A percentile compares a stretch with the other conserved stretches of the same genome.
Conservation (phyloP, 1,284 basidiomycete species). For the Irpex lacteus region DNA sequence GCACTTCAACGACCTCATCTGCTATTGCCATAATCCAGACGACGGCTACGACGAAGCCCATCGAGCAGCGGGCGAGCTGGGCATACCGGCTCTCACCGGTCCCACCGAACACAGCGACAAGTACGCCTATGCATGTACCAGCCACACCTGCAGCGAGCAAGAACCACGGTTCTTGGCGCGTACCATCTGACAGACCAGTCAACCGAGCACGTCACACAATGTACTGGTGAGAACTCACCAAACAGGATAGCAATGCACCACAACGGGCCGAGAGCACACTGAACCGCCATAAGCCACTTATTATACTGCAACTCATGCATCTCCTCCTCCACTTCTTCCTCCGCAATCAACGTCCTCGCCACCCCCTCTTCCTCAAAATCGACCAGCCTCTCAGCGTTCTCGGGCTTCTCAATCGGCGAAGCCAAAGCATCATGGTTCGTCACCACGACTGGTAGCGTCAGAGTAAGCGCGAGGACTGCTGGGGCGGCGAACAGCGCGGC, state of each 20-base stretch:
- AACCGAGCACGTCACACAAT: background rate
- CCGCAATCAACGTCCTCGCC: slow-evolving; percentile 59
- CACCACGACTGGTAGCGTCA: slow-evolving; percentile 90
- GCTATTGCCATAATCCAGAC: slow-evolving; percentile 97
- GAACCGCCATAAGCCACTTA: slow-evolving; percentile 79
- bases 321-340: slow-evolving; percentile 63
- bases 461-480: slow-evolving; percentile 80
- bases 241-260: slow-evolving; percentile 77
- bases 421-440: slow-evolving; percentile 46
- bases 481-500: slow-evolving; percentile 84
- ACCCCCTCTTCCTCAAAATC: slow-evolving; percentile 73
- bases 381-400: slow-evolving; percentile 37
- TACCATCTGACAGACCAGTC: slow-evolving; percentile 45
- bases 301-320: slow-evolving; percentile 68
- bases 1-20: slow-evolving; percentile 87
- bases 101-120: slow-evolving; percentile 63
- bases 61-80: slow-evolving; percentile 75
- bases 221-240: slow-evolving; percentile 43
- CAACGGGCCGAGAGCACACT: slow-evolving; percentile 77
- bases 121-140: slow-evolving; percentile 51
- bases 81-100: slow-evolving; percentile 59
- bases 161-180: slow-evolving; percentile 50
- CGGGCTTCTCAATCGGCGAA: slow-evolving; percentile 44
- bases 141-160: slow-evolving; percentile 51
- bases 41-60: slow-evolving; percentile 87